phyloP scores from a whole-genome alignment of 1,284 basidiomycete genomes.

The Papiliotrema fonsecae region DNA sequence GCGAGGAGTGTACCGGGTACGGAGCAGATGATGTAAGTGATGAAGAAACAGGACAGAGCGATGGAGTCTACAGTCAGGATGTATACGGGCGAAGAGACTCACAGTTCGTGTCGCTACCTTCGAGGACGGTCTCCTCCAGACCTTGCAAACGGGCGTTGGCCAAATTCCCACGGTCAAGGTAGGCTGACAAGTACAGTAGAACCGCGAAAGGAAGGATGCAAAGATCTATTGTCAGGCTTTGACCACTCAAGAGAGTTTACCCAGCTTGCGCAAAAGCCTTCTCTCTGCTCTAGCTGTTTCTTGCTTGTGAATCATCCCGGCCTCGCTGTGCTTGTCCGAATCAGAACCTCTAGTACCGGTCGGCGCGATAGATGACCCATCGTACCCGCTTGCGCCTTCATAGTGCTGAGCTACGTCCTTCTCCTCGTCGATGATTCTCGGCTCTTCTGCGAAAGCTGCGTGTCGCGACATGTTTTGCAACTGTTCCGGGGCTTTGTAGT shows the following conservation, averaged over 20 bases:
- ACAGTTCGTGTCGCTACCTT: conserved; percentile 37
- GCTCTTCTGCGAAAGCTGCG: neutral
- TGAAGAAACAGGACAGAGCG: conserved; percentile 46
- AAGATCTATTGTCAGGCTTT: conserved; percentile 37
- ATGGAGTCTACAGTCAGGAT: conserved; percentile 25
- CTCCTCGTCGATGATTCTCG: neutral
- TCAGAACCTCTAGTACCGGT: neutral
- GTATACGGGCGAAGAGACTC: neutral
- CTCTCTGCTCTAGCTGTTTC: conserved; percentile 23
- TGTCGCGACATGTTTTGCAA: neutral
- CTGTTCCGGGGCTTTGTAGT: too few relatives aligned
- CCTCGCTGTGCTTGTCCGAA: neutral
- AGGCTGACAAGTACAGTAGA: conserved; percentile 48
- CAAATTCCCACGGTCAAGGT: conserved; percentile 48
- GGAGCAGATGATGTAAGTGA: conserved; percentile 46
- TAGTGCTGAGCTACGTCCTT: neutral
- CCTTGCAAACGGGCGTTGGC: conserved; percentile 45
- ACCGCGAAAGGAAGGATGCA: conserved; percentile 49
- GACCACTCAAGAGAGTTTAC: conserved; percentile 14
- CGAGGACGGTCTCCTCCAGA: conserved; percentile 39
- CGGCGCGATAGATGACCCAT: neutral
- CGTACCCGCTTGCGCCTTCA: neutral
- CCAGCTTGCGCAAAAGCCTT: conserved; percentile 41
- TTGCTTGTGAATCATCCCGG: neutral
- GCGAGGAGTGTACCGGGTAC: conserved; percentile 42